phyloP scores from a whole-genome alignment of 192 early-diverging fungal genomes.

The Powellomyces hirtus region DNA sequence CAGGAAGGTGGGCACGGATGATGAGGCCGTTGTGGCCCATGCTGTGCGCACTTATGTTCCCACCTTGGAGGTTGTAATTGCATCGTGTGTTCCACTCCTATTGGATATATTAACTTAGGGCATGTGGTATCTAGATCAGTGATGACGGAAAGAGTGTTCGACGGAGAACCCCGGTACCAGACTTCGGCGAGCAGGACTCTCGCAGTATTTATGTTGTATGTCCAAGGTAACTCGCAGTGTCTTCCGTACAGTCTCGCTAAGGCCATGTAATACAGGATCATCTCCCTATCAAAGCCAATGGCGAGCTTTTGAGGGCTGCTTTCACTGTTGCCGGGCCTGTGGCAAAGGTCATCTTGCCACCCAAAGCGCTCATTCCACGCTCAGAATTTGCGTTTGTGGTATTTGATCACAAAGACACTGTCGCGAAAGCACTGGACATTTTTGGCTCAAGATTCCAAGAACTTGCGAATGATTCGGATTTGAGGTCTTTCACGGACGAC shows the following conservation, averaged over 20 bases:
- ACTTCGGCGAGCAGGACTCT: slow-evolving; percentile 1
- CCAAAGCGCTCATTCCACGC: neutral
- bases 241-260: too few species aligned
- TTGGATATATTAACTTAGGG: neutral
- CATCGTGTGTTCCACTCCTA: too few species aligned
- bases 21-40: slow-evolving; percentile 35
- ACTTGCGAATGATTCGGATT: neutral
- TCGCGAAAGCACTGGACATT: slow-evolving; percentile 2
- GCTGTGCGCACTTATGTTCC: slow-evolving; percentile 16
- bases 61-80: neutral
- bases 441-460: neutral
- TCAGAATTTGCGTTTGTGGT: slow-evolving; percentile 8
- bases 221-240: too few species aligned
- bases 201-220: slow-evolving; percentile 4
- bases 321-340: too few species aligned
- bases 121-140: slow-evolving; percentile 14
- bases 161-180: neutral
- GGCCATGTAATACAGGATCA: too few species aligned
- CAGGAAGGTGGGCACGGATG: slow-evolving; percentile 7
- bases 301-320: too few species aligned
- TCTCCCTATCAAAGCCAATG: too few species aligned
- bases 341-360: neutral
- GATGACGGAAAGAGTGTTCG: slow-evolving; percentile 20
- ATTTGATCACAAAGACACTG: neutral
- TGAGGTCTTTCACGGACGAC: slow-evolving; percentile 1